Evolutionary conservation across 2,329 filamentous ascomycete species (phyloP).

Genomic region (Gnomoniopsis sp.): DNA sequence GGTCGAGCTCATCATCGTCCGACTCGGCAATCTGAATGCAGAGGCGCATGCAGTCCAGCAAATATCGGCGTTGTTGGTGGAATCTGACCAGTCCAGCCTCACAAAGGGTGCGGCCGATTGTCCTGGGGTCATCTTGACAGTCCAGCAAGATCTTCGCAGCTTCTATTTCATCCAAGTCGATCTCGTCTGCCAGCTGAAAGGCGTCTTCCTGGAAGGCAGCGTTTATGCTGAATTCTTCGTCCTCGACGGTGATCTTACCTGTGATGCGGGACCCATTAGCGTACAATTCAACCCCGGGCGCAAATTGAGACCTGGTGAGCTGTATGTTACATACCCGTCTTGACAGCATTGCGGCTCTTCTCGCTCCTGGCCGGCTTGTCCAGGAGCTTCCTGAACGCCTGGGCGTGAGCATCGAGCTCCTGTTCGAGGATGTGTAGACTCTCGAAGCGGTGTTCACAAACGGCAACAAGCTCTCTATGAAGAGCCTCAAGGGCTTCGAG

Average conservation of each 20-base stretch:
- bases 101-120: conserved; percentile 68
- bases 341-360: conserved; percentile 67
- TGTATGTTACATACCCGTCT: conserved; percentile 51
- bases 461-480: conserved; percentile 77
- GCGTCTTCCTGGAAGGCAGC: conserved; percentile 81
- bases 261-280: conserved; percentile 10
- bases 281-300: conserved; percentile 18
- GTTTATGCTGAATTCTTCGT: conserved; percentile 76
- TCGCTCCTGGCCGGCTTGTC: conserved; percentile 74
- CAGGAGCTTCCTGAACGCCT: conserved; percentile 68
- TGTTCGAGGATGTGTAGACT: conserved; percentile 66
- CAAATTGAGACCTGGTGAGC: not conserved
- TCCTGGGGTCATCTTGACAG: conserved; percentile 64
- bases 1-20: conserved; percentile 47
- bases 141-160: conserved; percentile 74
- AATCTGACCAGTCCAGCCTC: conserved; percentile 83
- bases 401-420: conserved; percentile 63
- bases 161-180: conserved; percentile 86
- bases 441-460: conserved; percentile 64
- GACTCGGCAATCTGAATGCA: conserved; percentile 69
- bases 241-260: conserved; percentile 75
- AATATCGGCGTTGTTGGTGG: conserved; percentile 77
- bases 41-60: conserved; percentile 80
- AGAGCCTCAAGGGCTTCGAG: conserved; percentile 79
- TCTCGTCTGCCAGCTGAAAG: conserved; percentile 78